Evolutionary conservation across 2,329 filamentous ascomycete genomes (phyloP).

Genomic region (Paraphaeosphaeria sporulosa): DNA sequence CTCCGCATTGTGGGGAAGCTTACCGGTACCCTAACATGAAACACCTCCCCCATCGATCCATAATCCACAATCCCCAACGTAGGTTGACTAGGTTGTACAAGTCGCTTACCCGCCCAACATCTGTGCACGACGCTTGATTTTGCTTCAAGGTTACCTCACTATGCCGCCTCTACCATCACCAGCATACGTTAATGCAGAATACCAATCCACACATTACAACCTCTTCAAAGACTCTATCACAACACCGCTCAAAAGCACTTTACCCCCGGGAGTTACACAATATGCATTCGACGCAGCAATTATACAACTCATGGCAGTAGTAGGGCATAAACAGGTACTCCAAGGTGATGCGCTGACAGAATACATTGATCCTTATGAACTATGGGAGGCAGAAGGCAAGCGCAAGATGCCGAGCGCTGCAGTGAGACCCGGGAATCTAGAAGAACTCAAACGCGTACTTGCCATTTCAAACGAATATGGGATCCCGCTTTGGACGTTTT

Average conservation of each 20-base stretch:
- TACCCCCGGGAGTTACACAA: conserved; percentile 52
- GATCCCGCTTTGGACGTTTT: conserved; percentile 44
- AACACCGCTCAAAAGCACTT: conserved; percentile 44
- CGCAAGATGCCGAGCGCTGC: conserved; percentile 55
- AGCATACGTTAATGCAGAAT: conserved; percentile 50
- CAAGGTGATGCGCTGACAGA: conserved; percentile 50
- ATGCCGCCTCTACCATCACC: conserved; percentile 28
- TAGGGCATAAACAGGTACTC: conserved; percentile 53
- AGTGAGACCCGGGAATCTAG: conserved; percentile 44
- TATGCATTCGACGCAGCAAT: conserved; percentile 51
- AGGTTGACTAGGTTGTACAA: neutral
- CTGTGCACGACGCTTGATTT: neutral
- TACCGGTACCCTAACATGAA: neutral
- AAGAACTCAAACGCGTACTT: conserved; percentile 33
- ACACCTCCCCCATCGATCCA: neutral
- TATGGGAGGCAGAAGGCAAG: conserved; percentile 50
- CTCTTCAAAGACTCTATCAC: conserved; percentile 54
- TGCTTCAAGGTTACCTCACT: neutral
- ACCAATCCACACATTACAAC: conserved; percentile 52
- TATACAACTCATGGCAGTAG: conserved; percentile 39
- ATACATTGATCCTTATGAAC: conserved; percentile 59
- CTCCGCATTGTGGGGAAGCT: conserved; percentile 18
- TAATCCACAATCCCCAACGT: neutral
- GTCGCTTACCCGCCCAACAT: neutral
- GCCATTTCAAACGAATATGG: conserved; percentile 33